Evolutionary conservation across 768 basidiomycete species (phyloP).

Genomic region (Termitomyces sp.): DNA sequence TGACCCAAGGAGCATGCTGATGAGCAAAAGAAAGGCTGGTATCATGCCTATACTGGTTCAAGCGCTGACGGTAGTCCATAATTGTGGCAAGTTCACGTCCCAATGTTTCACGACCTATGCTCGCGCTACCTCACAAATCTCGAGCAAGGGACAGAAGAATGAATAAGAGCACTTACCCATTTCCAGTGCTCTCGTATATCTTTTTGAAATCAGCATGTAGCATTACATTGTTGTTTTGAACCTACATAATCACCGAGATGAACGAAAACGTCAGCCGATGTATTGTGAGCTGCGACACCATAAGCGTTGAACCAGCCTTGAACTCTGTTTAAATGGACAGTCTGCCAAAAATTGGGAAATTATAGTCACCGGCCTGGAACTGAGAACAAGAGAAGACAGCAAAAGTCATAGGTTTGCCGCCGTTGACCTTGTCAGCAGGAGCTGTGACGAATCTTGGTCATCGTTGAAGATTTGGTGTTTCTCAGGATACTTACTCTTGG

Average conservation of each 20-base stretch:
- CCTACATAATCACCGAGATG: slow-evolving; percentile 51
- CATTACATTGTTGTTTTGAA: neutral
- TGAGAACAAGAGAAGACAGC: slow-evolving; percentile 58
- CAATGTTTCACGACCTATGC: slow-evolving; percentile 40
- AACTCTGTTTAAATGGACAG: neutral
- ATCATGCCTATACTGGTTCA: slow-evolving; percentile 50
- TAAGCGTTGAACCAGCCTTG: slow-evolving; percentile 48
- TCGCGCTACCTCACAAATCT: neutral
- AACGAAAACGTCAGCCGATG: slow-evolving; percentile 45
- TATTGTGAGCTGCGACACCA: slow-evolving; percentile 38
- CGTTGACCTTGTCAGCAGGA: slow-evolving; percentile 40
- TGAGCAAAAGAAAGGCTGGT: slow-evolving; percentile 41
- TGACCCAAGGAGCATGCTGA: slow-evolving; percentile 48
- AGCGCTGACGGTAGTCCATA: slow-evolving; percentile 46
- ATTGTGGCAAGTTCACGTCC: slow-evolving; percentile 54
- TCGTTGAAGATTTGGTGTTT: neutral
- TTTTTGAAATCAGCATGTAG: neutral
- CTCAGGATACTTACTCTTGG: neutral
- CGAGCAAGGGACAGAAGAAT: neutral
- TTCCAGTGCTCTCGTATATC: neutral
- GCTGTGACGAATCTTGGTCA: slow-evolving; percentile 10
- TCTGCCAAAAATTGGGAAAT: neutral
- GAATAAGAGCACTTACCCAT: neutral
- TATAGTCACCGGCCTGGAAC: slow-evolving; percentile 37
- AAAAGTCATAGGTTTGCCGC: slow-evolving; percentile 47